A percentile compares a stretch with the other conserved stretches of the same genome.
Evolutionary conservation across 179 eudicot genomes (phyloP).

Genomic region (Amaranthus tricolor): DNA sequence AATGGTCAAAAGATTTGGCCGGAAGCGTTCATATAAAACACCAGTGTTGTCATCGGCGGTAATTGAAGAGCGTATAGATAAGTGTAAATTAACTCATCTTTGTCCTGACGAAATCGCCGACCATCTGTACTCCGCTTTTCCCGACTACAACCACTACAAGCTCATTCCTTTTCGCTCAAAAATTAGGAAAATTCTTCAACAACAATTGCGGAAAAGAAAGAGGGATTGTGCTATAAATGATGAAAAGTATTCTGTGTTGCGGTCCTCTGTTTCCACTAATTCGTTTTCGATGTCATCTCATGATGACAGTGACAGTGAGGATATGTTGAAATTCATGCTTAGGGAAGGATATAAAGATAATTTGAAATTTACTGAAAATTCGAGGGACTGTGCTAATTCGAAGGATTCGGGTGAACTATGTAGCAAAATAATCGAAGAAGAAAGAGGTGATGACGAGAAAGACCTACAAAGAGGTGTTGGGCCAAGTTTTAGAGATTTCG

Average conservation of each 20-base stretch:
- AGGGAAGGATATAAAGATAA: slow-evolving; percentile 35
- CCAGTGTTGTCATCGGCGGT: slow-evolving; percentile 12
- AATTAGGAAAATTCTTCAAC: slow-evolving; percentile 17
- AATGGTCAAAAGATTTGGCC: slow-evolving; percentile 22
- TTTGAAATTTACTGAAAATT: background rate
- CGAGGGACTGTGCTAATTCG: slow-evolving; percentile 12
- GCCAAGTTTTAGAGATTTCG: slow-evolving; percentile 63
- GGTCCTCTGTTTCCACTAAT: slow-evolving; percentile 9
- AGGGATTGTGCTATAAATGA: slow-evolving; percentile 1
- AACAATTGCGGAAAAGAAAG: background rate
- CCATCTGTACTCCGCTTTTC: slow-evolving; percentile 34
- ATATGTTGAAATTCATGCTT: slow-evolving; percentile 62
- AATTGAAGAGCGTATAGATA: slow-evolving; percentile 32
- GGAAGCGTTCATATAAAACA: background rate
- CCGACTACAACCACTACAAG: slow-evolving; percentile 32
- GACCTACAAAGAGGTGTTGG: slow-evolving; percentile 7
- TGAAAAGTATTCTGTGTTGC: background rate
- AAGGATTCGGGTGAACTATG: slow-evolving; percentile 35
- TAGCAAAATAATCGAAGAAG: slow-evolving; percentile 30
- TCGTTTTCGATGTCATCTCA: slow-evolving; percentile 36
- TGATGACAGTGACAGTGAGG: slow-evolving; percentile 45
- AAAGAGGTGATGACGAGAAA: slow-evolving; percentile 33
- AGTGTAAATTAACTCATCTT: slow-evolving; percentile 23
- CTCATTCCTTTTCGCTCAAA: slow-evolving; percentile 26
- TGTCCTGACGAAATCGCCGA: slow-evolving; percentile 37